Evolutionary conservation across 495 filamentous ascomycete genomes (phyloP).

Genomic region (Daldinia grandis): DNA sequence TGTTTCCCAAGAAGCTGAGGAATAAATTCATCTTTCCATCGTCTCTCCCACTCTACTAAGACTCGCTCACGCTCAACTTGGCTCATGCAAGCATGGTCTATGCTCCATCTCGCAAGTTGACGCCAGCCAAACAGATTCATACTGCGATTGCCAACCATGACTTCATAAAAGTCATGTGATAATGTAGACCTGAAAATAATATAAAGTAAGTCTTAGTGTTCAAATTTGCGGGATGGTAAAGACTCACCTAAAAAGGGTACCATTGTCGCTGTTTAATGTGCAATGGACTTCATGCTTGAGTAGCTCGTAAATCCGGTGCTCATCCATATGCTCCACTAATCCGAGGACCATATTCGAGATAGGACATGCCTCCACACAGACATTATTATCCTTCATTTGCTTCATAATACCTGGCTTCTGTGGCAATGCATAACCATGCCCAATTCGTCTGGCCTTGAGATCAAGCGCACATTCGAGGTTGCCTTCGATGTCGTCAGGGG

Average conservation of each 20-base stretch:
- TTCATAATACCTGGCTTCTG: conserved; percentile 86
- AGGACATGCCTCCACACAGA: conserved; percentile 89
- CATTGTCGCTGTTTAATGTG: conserved; percentile 64
- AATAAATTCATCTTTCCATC: conserved; percentile 56
- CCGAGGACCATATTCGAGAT: conserved; percentile 84
- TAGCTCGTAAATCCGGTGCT: conserved; percentile 60
- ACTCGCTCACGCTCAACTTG: conserved; percentile 44
- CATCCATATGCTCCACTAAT: conserved; percentile 55
- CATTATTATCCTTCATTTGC: conserved; percentile 80
- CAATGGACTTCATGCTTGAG: conserved; percentile 63
- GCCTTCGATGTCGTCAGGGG: conserved; percentile 78
- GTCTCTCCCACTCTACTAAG: conserved; percentile 51
- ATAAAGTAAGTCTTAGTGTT: not conserved
- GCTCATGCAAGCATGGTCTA: conserved; percentile 61
- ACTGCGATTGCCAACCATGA: conserved; percentile 60
- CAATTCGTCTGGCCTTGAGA: conserved; percentile 84
- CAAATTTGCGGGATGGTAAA: not conserved
- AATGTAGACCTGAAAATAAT: conserved; percentile 57
- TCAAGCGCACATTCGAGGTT: conserved; percentile 91
- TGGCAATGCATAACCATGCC: conserved; percentile 89
- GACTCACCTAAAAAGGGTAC: conserved; percentile 61
- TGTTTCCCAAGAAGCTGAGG: conserved; percentile 12
- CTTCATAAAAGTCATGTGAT: conserved; percentile 66
- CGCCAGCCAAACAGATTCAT: conserved; percentile 63
- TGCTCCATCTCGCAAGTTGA: conserved; percentile 63